phyloP scores from a whole-genome alignment of 1,139 yeast genomes.

The Williopsis jadinii region DNA sequence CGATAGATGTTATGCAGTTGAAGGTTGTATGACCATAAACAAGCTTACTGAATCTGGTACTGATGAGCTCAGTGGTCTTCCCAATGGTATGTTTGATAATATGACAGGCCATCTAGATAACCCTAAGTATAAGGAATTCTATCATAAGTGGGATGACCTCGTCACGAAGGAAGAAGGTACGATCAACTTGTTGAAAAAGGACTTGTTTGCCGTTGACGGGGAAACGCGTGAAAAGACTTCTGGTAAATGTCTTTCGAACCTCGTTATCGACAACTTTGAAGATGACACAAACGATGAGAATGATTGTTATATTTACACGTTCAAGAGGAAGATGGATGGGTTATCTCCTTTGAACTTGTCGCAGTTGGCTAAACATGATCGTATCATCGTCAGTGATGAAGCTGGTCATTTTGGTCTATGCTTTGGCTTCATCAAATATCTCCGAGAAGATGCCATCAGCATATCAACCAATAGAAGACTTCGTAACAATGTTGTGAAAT shows the following conservation, averaged over 20 bases:
- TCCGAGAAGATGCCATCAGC: slow-evolving; percentile 28
- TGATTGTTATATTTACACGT: slow-evolving; percentile 39
- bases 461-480: slow-evolving; percentile 21
- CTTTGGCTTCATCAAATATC: slow-evolving; percentile 45
- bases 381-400: slow-evolving; percentile 73
- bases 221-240: slow-evolving; percentile 48
- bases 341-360: slow-evolving; percentile 28
- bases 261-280: slow-evolving; percentile 27
- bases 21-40: slow-evolving; percentile 65
- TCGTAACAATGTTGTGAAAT: slow-evolving; percentile 32
- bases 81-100: slow-evolving; percentile 35
- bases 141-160: slow-evolving; percentile 64
- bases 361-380: slow-evolving; percentile 45
- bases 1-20: slow-evolving; percentile 55
- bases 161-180: slow-evolving; percentile 72
- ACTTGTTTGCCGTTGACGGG: slow-evolving; percentile 53
- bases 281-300: slow-evolving; percentile 25
- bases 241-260: slow-evolving; percentile 51
- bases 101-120: slow-evolving; percentile 46
- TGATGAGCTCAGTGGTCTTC: slow-evolving; percentile 37
- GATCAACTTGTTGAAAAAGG: slow-evolving; percentile 44
- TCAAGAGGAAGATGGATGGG: slow-evolving; percentile 29
- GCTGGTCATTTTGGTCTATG: slow-evolving; percentile 71
- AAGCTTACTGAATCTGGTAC: slow-evolving; percentile 55
- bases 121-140: slow-evolving; percentile 42